A percentile compares a stretch with the other conserved stretches of the same genome.
Conservation (phyloP, 108 stramenopile genomes). For the Schizochytrium sp. region DNA sequence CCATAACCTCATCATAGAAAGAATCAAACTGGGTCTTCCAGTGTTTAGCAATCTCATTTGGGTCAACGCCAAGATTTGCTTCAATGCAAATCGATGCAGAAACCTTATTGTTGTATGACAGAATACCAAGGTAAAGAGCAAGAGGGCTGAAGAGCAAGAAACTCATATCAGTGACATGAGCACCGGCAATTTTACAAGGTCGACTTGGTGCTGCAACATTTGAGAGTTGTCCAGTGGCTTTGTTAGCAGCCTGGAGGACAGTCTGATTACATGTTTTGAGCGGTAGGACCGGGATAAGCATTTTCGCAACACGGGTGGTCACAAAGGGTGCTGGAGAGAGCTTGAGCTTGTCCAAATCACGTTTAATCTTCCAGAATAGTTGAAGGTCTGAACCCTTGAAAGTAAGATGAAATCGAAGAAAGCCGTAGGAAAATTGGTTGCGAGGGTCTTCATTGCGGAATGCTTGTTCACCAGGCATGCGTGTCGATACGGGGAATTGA, state of each 20-base stretch:
- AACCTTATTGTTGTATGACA: slow-evolving; percentile 22
- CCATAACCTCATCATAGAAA: slow-evolving; percentile 42
- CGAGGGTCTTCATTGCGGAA: slow-evolving; percentile 45
- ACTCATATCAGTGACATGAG: slow-evolving; percentile 44
- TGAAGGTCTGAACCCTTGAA: not conserved
- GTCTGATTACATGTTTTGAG: not conserved
- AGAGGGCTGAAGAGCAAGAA: slow-evolving; percentile 55
- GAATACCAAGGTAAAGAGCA: slow-evolving; percentile 33
- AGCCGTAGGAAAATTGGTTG: slow-evolving; percentile 51
- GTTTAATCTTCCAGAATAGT: slow-evolving; percentile 51
- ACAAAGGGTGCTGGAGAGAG: slow-evolving; percentile 37
- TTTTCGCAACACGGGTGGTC: not conserved
- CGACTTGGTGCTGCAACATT: slow-evolving; percentile 11
- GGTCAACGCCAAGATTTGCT: slow-evolving; percentile 38
- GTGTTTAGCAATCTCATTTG: slow-evolving; percentile 33
- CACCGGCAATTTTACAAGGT: not conserved
- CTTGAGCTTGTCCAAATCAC: slow-evolving; percentile 41
- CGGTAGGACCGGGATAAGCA: slow-evolving; percentile 32
- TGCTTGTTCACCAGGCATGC: not conserved
- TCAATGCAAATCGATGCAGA: slow-evolving; percentile 46
- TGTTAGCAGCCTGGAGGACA: slow-evolving; percentile 9
- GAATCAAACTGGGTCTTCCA: slow-evolving; percentile 44
- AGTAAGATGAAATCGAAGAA: slow-evolving; percentile 7
- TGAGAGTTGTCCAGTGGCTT: slow-evolving; percentile 50
- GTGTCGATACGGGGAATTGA: slow-evolving; percentile 21